Evolutionary conservation across 2,329 filamentous ascomycete genomes (phyloP), one percentile per base, ranked within the genome.

Genomic region (Aureobasidium sp.): DNA sequence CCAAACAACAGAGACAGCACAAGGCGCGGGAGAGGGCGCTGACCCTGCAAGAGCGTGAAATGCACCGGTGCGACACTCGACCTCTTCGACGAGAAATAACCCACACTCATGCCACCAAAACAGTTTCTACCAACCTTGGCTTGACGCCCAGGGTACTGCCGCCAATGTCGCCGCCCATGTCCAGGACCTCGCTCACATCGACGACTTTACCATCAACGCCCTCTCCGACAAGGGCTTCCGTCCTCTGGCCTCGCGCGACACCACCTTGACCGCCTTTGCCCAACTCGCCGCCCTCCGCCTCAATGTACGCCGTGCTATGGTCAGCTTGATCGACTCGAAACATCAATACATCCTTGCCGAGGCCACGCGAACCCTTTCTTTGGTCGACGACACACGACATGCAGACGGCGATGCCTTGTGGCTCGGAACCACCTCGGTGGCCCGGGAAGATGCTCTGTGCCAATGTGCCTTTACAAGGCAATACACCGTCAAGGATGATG

Each of bases 301-400:
- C 17, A 64, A 72, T 47, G 70, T 70, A 2, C 67, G 71, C 29
- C 69, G 74, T 11, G 69, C 68, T 37, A 70, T 76, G 67, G 68
- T 77, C 57, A 77, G 75, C 62, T 70, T 82, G 14, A 76, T 82
- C 53, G 79, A 81, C 65, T 72, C 74, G 29, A 72, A 78, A 9
- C 73, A 70, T 17, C 79, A 81, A 65, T 81, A 79, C 62, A 77
- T 81, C 35, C 68, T 82, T 8, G 78, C 78, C 17, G 80, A 82
- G 66, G 75, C 78, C 14, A 79, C 78, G 4, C 73, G 72, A 61
- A 75, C 73, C 0, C 66, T 75, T 9, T 71, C 78, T 12, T 68
- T 79, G 9, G 71, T 71, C 39, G 67, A 78, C 37, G 67, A 67
- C 29, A 64, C 69, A 3, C 70, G 69, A 44, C 74, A 77, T 9